Conservation (phyloP, 371 early-diverging fungal genomes). For the Circinella minor region DNA sequence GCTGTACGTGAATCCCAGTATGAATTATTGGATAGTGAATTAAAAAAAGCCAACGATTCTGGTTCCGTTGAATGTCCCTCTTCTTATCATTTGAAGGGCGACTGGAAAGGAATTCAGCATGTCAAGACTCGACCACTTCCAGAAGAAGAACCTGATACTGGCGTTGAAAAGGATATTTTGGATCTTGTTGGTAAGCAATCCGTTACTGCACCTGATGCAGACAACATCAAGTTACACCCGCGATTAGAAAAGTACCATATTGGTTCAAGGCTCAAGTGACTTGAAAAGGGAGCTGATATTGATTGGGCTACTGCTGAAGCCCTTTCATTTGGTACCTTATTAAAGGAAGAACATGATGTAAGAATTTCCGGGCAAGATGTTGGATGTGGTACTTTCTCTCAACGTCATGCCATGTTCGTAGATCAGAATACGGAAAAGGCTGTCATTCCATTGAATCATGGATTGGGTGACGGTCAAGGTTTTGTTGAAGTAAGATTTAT, state of each 20-base stretch:
- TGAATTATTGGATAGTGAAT: constrained; percentile 60
- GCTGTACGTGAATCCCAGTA: constrained; percentile 59
- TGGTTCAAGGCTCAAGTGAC: constrained; percentile 72
- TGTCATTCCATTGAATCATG: constrained; percentile 79
- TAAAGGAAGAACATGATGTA: constrained; percentile 84
- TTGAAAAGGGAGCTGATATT: constrained; percentile 71
- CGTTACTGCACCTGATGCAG: constrained; percentile 65
- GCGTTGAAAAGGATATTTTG: constrained; percentile 62
- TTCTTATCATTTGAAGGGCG: constrained; percentile 67
- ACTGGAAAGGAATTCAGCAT: constrained; percentile 73
- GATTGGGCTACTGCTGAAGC: constrained; percentile 99
- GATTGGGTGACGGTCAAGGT: constrained; percentile 53
- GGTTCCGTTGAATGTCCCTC: constrained; percentile 26
- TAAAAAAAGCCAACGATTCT: constrained; percentile 55
- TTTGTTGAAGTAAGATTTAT: constrained; percentile 78
- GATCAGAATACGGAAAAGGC: constrained; percentile 80
- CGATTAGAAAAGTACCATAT: constrained; percentile 91
- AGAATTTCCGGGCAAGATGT: constrained; percentile 98
- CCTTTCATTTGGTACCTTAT: constrained; percentile 88
- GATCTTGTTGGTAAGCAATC: constrained; percentile 73
- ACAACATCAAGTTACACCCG: constrained; percentile 73
- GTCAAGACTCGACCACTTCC: constrained; percentile 27
- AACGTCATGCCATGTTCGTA: constrained; percentile 94
- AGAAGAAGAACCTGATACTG: constrained; percentile 52
- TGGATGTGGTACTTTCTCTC: constrained; percentile 97